phyloP scores from a whole-genome alignment of 2,329 filamentous ascomycete genomes.

The Seiridium unicorne region DNA sequence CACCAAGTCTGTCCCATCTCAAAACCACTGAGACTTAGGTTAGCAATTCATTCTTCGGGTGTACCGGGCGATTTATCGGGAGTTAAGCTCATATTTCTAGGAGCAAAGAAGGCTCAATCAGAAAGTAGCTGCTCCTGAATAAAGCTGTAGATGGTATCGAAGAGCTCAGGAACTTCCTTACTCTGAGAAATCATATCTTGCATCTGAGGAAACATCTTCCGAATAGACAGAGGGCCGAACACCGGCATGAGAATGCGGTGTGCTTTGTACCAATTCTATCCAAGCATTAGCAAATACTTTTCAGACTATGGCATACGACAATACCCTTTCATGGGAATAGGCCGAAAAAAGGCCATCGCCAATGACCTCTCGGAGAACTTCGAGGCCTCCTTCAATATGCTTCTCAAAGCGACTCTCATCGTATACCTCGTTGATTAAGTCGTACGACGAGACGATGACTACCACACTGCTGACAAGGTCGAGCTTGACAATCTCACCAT shows the following conservation, averaged over 20 bases:
- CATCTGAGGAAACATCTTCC: slow-evolving; percentile 47
- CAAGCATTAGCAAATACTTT: not conserved
- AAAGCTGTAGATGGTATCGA: no score
- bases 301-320: not conserved
- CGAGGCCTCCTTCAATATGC: not conserved
- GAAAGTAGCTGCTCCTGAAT: slow-evolving; percentile 24
- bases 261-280: slow-evolving; percentile 48
- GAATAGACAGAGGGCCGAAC: slow-evolving; percentile 51
- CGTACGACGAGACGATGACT: not conserved
- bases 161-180: no score
- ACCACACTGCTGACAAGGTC: not conserved
- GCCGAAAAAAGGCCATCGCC: not conserved
- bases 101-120: no score
- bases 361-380: not conserved
- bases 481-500: slow-evolving; percentile 4
- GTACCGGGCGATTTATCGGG: no score
- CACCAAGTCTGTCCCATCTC: slow-evolving; percentile 49
- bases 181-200: slow-evolving; percentile 2
- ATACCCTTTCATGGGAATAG: not conserved
- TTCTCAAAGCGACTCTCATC: slow-evolving; percentile 1
- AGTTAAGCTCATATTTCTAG: no score
- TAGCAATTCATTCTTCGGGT: no score
- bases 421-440: not conserved
- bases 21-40: slow-evolving; percentile 33
- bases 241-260: slow-evolving; percentile 51